Evolutionary conservation across 1,284 basidiomycete genomes (phyloP), one percentile per base, ranked within the genome.

Genomic region (Puccinia hordei): DNA sequence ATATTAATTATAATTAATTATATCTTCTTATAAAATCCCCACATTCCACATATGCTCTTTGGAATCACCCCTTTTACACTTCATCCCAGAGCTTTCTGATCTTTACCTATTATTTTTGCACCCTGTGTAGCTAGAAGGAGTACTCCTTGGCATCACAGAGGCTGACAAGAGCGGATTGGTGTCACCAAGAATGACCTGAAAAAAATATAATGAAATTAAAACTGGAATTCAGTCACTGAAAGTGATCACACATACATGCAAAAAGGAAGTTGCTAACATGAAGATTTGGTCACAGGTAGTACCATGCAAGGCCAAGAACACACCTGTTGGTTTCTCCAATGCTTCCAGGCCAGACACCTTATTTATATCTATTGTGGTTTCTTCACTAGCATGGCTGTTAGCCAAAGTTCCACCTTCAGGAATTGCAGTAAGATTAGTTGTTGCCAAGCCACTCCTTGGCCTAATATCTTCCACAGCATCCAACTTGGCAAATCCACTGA

Each of bases 271-370:
- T 30, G 44, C 66, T 46, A 9, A 79, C 84, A 86, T 84, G 76
- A 86, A 86, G 17, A 86, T 83, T 66, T 85, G 85, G 57, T 86
- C 85, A 74, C 85, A 86, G 0, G 84, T 85, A 15, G 85, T 83
- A 9, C 84, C 83, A 81, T 85, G 85, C 80, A 85, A 85, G 0
- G 84, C 83, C 78, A 86, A 75, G 68, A 80, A 80, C 46, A 80
- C 17, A 19, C 78, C 71, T 35, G 51, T 68, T 10, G 38, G 59
- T 46, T 72, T 72, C 49, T 72, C 69, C 27, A 38, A 9, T 68
- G 46, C 66, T 69, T 55, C 63, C 27, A 33, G 15, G 46, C 41
- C 22, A 19, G 44, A n/a, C 33, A 30, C 24, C 27, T 57, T 69
- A 46, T 72, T 72, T 8, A 12, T 15, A 72, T 72, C 27, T 33